phyloP scores from a whole-genome alignment of 2,329 filamentous ascomycete species.

The Diaporthe helianthi region DNA sequence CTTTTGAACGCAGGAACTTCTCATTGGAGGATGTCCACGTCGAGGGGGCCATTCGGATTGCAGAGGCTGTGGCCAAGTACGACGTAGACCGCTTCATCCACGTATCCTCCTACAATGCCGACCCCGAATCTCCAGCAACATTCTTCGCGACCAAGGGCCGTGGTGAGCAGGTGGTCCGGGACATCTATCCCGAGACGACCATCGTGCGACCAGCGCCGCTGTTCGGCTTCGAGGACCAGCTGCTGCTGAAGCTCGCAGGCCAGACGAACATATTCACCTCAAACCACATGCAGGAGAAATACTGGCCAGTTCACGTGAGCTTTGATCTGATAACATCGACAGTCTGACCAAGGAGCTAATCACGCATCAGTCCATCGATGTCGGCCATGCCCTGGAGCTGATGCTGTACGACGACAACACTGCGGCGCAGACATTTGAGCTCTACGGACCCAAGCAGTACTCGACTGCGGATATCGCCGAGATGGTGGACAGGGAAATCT shows the following conservation, averaged over 20 bases:
- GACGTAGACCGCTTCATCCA: constrained; percentile 97
- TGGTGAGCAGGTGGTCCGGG: constrained; percentile 83
- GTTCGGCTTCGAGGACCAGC: constrained; percentile 93
- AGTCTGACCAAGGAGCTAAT: neutral
- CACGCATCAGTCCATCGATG: constrained; percentile 75
- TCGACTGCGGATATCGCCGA: constrained; percentile 85
- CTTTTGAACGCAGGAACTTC: constrained; percentile 74
- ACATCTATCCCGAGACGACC: constrained; percentile 95
- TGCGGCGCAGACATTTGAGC: constrained; percentile 88
- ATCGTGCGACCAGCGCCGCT: constrained; percentile 93
- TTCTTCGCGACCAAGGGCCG: constrained; percentile 91
- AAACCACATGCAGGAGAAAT: constrained; percentile 92
- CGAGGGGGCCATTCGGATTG: constrained; percentile 90
- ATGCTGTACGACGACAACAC: constrained; percentile 94
- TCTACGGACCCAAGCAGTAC: constrained; percentile 94
- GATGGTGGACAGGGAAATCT: constrained; percentile 90
- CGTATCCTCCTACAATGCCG: constrained; percentile 92
- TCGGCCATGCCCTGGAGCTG: constrained; percentile 84
- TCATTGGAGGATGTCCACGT: constrained; percentile 90
- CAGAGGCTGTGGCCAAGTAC: constrained; percentile 94
- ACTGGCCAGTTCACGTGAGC: constrained; percentile 87
- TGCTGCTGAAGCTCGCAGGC: constrained; percentile 85
- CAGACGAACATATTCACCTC: constrained; percentile 84
- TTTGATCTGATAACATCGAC: neutral
- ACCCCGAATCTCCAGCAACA: constrained; percentile 79